Conservation (phyloP, 768 basidiomycete species). For the Lactarius evosmus region DNA sequence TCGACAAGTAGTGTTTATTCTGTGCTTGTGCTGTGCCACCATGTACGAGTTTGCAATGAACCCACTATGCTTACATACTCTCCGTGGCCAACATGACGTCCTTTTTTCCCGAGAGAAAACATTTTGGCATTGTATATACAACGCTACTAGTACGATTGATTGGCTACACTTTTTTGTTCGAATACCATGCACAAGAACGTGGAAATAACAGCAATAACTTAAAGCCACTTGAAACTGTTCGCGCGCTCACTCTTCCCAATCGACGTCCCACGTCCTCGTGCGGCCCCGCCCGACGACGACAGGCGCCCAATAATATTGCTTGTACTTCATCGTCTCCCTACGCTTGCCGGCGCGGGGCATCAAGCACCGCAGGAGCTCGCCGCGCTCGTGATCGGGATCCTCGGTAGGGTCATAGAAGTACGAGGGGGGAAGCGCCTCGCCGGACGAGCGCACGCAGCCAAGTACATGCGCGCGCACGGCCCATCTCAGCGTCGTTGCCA, state of each 20-base stretch:
- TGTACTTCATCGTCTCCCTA: conserved; percentile 76
- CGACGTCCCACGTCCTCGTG: conserved; percentile 26
- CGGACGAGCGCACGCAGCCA: conserved; percentile 18
- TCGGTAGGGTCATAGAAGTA: conserved; percentile 24
- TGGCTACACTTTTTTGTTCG: conserved; percentile 2
- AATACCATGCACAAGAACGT: background rate
- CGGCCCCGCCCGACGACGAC: conserved; percentile 34
- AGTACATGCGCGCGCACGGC: conserved; percentile 22
- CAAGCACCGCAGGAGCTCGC: conserved; percentile 17
- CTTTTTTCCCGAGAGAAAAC: background rate
- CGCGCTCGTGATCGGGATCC: conserved; percentile 26
- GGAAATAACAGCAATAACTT: conserved; percentile 22
- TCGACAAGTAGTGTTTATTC: conserved; percentile 16
- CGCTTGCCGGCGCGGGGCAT: conserved; percentile 64
- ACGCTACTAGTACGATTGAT: conserved; percentile 13
- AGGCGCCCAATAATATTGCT: conserved; percentile 81
- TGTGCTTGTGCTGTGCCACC: conserved; percentile 3
- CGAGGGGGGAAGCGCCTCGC: conserved; percentile 22
- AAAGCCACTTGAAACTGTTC: background rate
- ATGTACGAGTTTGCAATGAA: conserved; percentile 22
- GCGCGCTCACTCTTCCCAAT: conserved; percentile 26
- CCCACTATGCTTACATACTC: conserved; percentile 9
- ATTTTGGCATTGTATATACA: conserved; percentile 14
- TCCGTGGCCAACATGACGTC: conserved; percentile 17
- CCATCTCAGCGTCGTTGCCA: conserved; percentile 22